Base-by-base conservation (phyloP, 805 yeast species). In the Teunomyces lycoperdinae region DNA sequence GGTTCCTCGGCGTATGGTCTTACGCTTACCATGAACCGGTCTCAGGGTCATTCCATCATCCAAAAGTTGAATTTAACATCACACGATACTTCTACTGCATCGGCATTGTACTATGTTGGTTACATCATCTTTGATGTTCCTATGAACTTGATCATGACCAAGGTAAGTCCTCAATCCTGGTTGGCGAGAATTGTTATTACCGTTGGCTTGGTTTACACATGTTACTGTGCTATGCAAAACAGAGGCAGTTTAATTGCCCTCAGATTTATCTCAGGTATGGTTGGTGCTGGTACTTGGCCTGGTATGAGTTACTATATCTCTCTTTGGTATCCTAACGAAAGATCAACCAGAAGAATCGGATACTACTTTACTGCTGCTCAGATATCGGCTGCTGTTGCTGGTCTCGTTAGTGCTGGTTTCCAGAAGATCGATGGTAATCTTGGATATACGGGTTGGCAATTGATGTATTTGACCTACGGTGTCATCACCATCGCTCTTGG, bases 351-450 rank as follows among this genome's bases (percentile, higher is more conserved):
- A 53, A 74, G 96, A 61, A 85, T 89, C 52, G 96, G 96, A 2
- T 89, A 85, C 68, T 89, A 89, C 65, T 89, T 85, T 66, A 89
- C 96, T 1, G 96, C 96, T 16, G 95, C 96, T 1, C 96, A 89
- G 66, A 63, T 89, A n/a, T 83, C 91, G 40, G 91, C 96, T 0
- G 83, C 96, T n/a, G 92, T 82, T 7, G 90, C 91, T 7, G 96
- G 96, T 35, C 76, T 89, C 47, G 89, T 89, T 10, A 80, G 87
- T 47, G 96, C 96, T 2, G 96, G 95, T 0, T 87, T 89, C 71
- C 96, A 89, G 62, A 83, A 79, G 54, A 85, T 89, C 81, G 91
- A 89, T 61, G 84, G 84, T 50, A 68, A 55, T 13, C 68, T 80
- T 29, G 96, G 96, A 2, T 72, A 73, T 49, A 78, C 84, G 43